Percentiles rank a stretch among this genome's conserved stretches.
Evolutionary conservation across 768 basidiomycete genomes (phyloP).

Genomic region (Hirschioporus abietinus): DNA sequence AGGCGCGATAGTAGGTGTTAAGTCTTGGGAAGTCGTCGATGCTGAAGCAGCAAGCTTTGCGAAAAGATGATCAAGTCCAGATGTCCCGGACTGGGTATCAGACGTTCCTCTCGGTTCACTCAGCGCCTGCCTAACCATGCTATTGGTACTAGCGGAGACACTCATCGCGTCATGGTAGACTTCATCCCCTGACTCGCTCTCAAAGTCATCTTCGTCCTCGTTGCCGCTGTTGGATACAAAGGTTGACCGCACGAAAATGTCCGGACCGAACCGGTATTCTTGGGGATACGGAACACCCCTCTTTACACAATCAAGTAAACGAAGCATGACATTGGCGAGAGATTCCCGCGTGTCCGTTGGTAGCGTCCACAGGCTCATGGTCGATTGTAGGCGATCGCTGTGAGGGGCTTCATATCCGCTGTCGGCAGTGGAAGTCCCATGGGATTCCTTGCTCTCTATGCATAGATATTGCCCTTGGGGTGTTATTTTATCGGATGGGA

Average conservation of each 20-base stretch:
- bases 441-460: conserved; percentile 34
- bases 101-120: conserved; percentile 26
- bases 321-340: conserved; percentile 63
- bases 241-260: conserved; percentile 1
- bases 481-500: conserved; percentile 73
- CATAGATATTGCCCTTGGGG: conserved; percentile 58
- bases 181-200: neutral
- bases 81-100: conserved; percentile 18
- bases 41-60: conserved; percentile 30
- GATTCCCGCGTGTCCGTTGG: conserved; percentile 65
- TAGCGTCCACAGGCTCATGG: conserved; percentile 74
- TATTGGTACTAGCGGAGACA: conserved; percentile 13
- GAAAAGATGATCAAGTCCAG: conserved; percentile 40
- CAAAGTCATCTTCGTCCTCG: conserved; percentile 4
- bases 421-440: conserved; percentile 24
- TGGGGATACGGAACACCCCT: conserved; percentile 66
- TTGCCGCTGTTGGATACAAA: conserved; percentile 17
- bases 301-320: conserved; percentile 70
- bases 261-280: conserved; percentile 32
- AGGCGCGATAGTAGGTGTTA: conserved; percentile 24
- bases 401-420: conserved; percentile 23
- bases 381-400: conserved; percentile 48
- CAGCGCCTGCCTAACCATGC: conserved; percentile 23
- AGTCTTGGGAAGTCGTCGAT: conserved; percentile 34
- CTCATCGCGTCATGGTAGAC: neutral